Evolutionary conservation across 1,284 basidiomycete genomes (phyloP).

Genomic region (Blastosporella zonata): DNA sequence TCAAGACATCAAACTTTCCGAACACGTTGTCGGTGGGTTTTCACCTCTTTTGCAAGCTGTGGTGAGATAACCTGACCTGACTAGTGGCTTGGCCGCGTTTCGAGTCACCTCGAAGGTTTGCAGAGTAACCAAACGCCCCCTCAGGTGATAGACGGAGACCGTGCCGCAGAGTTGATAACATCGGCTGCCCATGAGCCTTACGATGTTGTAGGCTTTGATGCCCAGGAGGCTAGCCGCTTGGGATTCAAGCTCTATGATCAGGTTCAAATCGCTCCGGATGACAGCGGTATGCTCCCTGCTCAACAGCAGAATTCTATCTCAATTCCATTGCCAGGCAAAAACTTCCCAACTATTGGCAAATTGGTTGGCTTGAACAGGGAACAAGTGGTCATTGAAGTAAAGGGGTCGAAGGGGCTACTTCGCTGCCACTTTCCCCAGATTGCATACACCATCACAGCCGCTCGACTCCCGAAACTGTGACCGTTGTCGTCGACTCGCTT

Average conservation of each 20-base stretch:
- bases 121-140: conserved; percentile 25
- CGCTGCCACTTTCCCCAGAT: conserved; percentile 53
- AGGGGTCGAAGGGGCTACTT: conserved; percentile 37
- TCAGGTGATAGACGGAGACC: conserved; percentile 34
- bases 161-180: conserved; percentile 44
- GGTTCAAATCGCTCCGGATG: conserved; percentile 47
- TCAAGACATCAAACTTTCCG: conserved; percentile 40
- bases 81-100: conserved; percentile 47
- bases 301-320: background rate
- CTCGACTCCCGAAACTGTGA: conserved; percentile 25
- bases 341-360: conserved; percentile 45
- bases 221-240: conserved; percentile 40
- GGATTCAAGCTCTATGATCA: conserved; percentile 35
- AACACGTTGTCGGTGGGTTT: conserved; percentile 37
- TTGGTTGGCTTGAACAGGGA: conserved; percentile 48
- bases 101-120: conserved; percentile 32
- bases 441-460: conserved; percentile 29
- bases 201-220: conserved; percentile 43
- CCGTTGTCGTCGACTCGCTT: no score
- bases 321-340: conserved; percentile 27
- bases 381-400: conserved; percentile 47
- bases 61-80: background rate
- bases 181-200: conserved; percentile 36
- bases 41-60: background rate
- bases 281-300: conserved; percentile 39